Evolutionary conservation across 306 rosid species (phyloP), one percentile per base, ranked within the genome.

Genomic region (Coriaria nepalensis): DNA sequence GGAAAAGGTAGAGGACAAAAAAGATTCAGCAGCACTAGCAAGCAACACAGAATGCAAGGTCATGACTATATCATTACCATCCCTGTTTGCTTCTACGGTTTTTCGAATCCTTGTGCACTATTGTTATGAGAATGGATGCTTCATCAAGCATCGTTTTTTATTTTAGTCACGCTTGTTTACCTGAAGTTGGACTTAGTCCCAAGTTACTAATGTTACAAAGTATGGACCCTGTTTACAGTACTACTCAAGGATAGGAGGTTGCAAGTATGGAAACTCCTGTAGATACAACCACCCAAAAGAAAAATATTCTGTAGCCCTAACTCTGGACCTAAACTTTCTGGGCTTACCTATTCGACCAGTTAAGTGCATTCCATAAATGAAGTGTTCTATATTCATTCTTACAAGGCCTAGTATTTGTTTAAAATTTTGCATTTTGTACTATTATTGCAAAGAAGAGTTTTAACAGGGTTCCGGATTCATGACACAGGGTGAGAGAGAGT

Each of bases 331-430:
- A 13, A 92, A 92, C 67, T 92, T 85, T 78, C 59, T 82, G 5
- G 96, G 98, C 37, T 64, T 92, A 65, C 98, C 98, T 50, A 68
- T 92, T 64, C 96, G 98, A 73, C 65, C 4, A 88, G 98, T 85
- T 58, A 39, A 58, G 63, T 58, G 37, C 6, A 7, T 32, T 15
- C 47, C 47, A 36, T 20, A 15, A 15, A 35, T 33, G 20, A 15
- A 40, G 13, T 10, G 9, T 56, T 33, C 11, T 7, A 8, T 1
- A 35, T 37, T 45, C 56, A 7, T 56, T 44, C 48, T 36, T 33
- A 20, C 29, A 20, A 20, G 29, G 3, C 29, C 1, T 20, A 20
- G 1, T 20, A 1, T 20, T 3, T 20, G 29, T 20, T 20, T 20
- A 20, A 20, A 3, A 1, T 20, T 20, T 20, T 20, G 29, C 29